Evolutionary conservation across 2,329 filamentous ascomycete species (phyloP), one percentile per base, ranked within the genome.

Genomic region (Cercospora sesami): DNA sequence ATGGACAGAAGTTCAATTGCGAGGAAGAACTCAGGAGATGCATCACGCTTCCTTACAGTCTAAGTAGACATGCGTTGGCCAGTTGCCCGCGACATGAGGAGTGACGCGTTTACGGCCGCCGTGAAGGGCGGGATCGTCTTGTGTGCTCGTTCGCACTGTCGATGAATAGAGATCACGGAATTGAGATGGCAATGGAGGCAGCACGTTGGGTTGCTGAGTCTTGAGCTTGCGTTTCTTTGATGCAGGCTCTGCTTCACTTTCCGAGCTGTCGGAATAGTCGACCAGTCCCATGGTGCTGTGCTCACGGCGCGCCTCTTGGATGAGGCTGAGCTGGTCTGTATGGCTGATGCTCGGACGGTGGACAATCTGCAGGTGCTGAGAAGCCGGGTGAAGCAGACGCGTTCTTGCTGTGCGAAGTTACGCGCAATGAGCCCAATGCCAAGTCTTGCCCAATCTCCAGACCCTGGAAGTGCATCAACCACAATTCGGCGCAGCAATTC

Each of bases 121-220:
- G 79, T 99, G 95, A 67, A 98, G 83, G 68, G 85, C 84, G 0
- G 94, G 93, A 76, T 97, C 91, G 80, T 98, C 95, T 73, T 84
- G 85, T 48, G 90, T 90, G 79, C 91, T 92, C 70, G 91, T 84
- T 70, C 94, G 89, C 62, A 91, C 89, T 48, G 89, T 91, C 10
- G 91, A 90, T 30, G 94, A 91, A 80, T 99, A 98, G 64, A 98
- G 85, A 78, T 97, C 91, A 78, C 93, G 91, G 79, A 99, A 98
- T 65, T 87, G 82, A 12, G 88, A 80, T 8, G 94, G 94, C 23
- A 97, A 85, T 8, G 93, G 91, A 31, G 78, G 78, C 18, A 75
- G 71, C 18, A 67, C 45, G 2, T 55, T 63, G 36, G 42, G n/a
- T 45, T 61, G 51, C 42, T 12, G 63, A 21, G 53, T 21, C 53